Evolutionary conservation across 208 protist genomes (phyloP), one percentile per base, ranked within the genome.

Genomic region (Trypanosoma platydactyli): DNA sequence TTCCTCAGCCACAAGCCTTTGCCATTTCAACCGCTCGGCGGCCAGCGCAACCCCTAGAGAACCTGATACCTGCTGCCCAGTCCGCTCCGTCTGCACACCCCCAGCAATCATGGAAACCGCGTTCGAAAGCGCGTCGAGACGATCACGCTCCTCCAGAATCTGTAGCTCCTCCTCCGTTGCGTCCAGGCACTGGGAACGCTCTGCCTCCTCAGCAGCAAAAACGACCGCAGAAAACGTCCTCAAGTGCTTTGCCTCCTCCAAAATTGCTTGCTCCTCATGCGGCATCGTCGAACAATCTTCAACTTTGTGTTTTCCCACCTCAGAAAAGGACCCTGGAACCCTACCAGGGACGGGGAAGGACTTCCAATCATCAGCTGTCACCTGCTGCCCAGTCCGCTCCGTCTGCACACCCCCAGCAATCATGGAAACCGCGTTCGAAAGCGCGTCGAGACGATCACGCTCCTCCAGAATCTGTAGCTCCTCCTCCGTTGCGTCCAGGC

Each of bases 31-130:
- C 12, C 80, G 64, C 38, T 73, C 80, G 11, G 41, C 29, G 35
- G 55, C 63, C 29, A 85, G 50, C 5, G 65, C 65, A 24, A 38
- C 63, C 60, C 75, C 72, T 38, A 86, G 68, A 24, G 49, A 29
- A 13, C 30, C n/a, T 13, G 2, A 9, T 5, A 13, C 18, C 33
- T 38, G 33, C 33, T 38, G 29, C 40, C 24, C 27, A 4, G 1
- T 25, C 59, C 60, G 82, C 53, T 38, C 33, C 33, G 5, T 38
- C 33, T 9, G 33, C 33, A 3, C 33, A 38, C 5, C 33, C 33
- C 9, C 33, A 9, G 33, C 33, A 38, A 9, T 9, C 33, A 38
- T 38, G 33, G 33, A 38, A 9, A 38, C 33, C 3, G 33, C 33
- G 33, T 3, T 11, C 33, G 33, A 38, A 38, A 38, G 33, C 5